phyloP scores from a whole-genome alignment of 139 green algal genomes.

The Chlorella sp. region DNA sequence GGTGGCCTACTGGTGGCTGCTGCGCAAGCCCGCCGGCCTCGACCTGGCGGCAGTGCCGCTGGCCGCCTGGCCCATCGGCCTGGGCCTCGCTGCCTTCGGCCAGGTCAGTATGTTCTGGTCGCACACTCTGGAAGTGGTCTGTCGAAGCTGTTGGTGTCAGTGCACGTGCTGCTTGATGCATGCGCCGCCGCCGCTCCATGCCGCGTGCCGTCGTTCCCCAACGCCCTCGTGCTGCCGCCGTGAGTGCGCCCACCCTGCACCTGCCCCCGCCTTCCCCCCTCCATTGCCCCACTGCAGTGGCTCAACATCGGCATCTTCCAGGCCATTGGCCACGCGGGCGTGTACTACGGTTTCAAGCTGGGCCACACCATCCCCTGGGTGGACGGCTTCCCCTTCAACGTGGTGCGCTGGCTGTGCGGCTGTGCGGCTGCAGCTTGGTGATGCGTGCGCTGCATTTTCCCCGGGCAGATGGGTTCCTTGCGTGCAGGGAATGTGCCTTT shows the following conservation, averaged over 20 bases:
- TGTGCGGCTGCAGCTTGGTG: too few species aligned
- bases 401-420: not conserved
- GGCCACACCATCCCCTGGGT: conserved; percentile 78
- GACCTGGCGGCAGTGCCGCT: conserved; percentile 46
- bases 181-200: too few species aligned
- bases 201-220: too few species aligned
- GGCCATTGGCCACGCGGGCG: conserved; percentile 73
- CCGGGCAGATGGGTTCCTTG: too few species aligned
- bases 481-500: too few species aligned
- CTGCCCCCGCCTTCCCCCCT: too few species aligned
- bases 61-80: conserved; percentile 27
- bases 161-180: too few species aligned
- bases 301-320: conserved; percentile 81
- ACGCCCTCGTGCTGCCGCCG: too few species aligned
- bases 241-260: too few species aligned
- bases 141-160: not conserved
- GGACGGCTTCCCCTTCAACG: conserved; percentile 80
- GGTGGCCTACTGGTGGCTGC: conserved; percentile 56
- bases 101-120: conserved; percentile 19
- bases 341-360: conserved; percentile 89
- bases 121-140: not conserved
- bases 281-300: conserved; percentile 46
- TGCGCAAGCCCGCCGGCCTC: conserved; percentile 41
- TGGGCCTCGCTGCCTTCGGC: conserved; percentile 35
- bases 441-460: too few species aligned